These are phyloP conservation scores for Aegilops sharonensis DNA, from an alignment of 176 grass and related monocot species.

Conservation along the genomic window DNA sequence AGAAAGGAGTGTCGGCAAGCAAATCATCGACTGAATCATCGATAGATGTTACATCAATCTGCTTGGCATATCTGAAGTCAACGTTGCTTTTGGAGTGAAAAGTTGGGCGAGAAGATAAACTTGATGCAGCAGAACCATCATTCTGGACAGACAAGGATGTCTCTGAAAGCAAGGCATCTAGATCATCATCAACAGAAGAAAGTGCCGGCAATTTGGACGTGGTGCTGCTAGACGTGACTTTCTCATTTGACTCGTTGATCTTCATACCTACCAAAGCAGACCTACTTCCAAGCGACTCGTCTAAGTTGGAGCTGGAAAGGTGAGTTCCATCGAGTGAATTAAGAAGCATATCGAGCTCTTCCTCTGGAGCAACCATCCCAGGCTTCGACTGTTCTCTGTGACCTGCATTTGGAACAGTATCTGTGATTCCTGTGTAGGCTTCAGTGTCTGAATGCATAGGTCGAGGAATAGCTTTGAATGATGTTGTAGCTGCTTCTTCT, in stretches of 20 bases:
- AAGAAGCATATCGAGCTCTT: slow-evolving; percentile 74
- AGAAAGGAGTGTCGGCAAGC: slow-evolving; percentile 24
- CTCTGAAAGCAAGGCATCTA: slow-evolving; percentile 70
- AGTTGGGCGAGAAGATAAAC: slow-evolving; percentile 6
- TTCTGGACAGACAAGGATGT: slow-evolving; percentile 27
- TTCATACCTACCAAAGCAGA: background rate
- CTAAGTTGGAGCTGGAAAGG: slow-evolving; percentile 45
- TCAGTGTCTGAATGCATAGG: slow-evolving; percentile 5
- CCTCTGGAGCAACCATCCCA: slow-evolving; percentile 50
- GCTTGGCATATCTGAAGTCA: background rate
- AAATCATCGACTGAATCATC: slow-evolving; percentile 58
- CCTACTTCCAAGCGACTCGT: background rate
- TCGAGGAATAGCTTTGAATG: background rate
- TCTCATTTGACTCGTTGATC: background rate
- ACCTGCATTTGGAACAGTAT: slow-evolving; percentile 2
- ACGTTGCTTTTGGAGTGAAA: background rate
- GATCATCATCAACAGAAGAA: slow-evolving; percentile 41
- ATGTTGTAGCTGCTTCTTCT: slow-evolving; percentile 14
- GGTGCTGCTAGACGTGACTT: background rate
- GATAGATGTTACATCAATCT: slow-evolving; percentile 30
- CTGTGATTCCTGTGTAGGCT: background rate
- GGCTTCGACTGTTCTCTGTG: slow-evolving; percentile 10
- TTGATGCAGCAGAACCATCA: slow-evolving; percentile 14
- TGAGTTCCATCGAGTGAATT: slow-evolving; percentile 49
- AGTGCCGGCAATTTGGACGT: background rate